Evolutionary conservation across 179 eudicot species (phyloP).

Genomic region (Corrigiola litoralis): DNA sequence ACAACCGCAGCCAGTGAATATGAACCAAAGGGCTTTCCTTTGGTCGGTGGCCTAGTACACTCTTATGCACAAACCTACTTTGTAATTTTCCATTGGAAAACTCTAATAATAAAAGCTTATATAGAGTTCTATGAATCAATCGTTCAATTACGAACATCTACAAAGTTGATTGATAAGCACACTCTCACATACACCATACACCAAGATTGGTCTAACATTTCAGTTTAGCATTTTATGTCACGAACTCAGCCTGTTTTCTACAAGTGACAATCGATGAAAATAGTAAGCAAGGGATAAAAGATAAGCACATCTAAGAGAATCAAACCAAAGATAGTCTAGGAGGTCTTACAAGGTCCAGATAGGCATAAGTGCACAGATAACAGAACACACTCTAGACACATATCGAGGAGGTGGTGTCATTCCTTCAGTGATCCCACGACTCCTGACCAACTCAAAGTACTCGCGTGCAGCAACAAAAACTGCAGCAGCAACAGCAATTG

Average conservation of each 20-base stretch:
- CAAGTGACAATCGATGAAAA: not conserved
- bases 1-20: not conserved
- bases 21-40: not conserved
- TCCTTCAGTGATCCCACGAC: slow-evolving; percentile 84
- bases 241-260: not conserved
- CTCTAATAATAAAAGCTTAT: not conserved
- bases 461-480: slow-evolving; percentile 77
- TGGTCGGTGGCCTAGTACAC: slow-evolving; percentile 3
- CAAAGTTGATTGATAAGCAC: not conserved
- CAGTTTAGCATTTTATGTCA: not conserved
- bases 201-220: not conserved
- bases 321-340: not conserved
- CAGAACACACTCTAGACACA: slow-evolving; percentile 87
- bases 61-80: not conserved
- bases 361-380: slow-evolving; percentile 82
- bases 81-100: not conserved
- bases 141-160: not conserved
- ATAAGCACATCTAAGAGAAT: not conserved
- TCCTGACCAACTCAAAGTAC: slow-evolving; percentile 90
- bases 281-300: not conserved
- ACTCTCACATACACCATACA: not conserved
- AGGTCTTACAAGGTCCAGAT: slow-evolving; percentile 79
- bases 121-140: not conserved
- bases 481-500: slow-evolving; percentile 64
- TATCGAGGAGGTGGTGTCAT: slow-evolving; percentile 97